A percentile compares a stretch with the other conserved stretches of the same genome.
These are phyloP conservation scores for Pezicula rhizophila DNA, from an alignment of 2,329 filamentous ascomycete species.

Conservation along the genomic window DNA sequence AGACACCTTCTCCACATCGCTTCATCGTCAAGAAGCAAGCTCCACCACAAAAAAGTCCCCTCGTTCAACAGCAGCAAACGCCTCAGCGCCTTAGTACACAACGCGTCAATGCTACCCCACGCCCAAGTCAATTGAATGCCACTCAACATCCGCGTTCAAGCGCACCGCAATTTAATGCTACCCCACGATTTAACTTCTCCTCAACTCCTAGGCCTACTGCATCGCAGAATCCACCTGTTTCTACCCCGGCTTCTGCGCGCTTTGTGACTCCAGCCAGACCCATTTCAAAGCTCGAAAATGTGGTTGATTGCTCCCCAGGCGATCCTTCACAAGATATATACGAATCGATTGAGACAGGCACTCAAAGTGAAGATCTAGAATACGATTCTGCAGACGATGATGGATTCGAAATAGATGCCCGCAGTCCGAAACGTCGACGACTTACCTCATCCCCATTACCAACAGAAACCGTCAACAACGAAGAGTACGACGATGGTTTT, in stretches of 20 bases:
- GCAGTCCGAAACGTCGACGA: slow-evolving; percentile 21
- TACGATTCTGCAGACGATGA: slow-evolving; percentile 14
- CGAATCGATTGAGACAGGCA: slow-evolving; percentile 20
- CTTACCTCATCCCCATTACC: slow-evolving; percentile 16
- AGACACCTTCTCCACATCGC: slow-evolving; percentile 33
- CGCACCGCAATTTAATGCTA: slow-evolving; percentile 27
- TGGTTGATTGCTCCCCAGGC: slow-evolving; percentile 16
- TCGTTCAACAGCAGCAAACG: slow-evolving; percentile 18
- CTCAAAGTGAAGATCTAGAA: slow-evolving; percentile 10
- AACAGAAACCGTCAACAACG: slow-evolving; percentile 1
- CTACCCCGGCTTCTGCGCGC: slow-evolving; percentile 21
- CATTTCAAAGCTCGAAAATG: slow-evolving; percentile 12
- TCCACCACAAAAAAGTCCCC: slow-evolving; percentile 12
- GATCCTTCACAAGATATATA: slow-evolving; percentile 15
- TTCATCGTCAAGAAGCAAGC: slow-evolving; percentile 27
- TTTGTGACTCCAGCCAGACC: slow-evolving; percentile 21
- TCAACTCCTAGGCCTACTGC: slow-evolving; percentile 21
- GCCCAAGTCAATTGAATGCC: slow-evolving; percentile 25
- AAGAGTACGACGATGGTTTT: slow-evolving; percentile 6
- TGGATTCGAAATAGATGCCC: slow-evolving; percentile 16
- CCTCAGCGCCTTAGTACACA: background rate
- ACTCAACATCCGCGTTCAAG: slow-evolving; percentile 21
- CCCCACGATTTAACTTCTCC: slow-evolving; percentile 27
- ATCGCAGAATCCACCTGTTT: slow-evolving; percentile 15
- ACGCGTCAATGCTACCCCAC: slow-evolving; percentile 25